Evolutionary conservation across 371 early-diverging fungal genomes (phyloP), one percentile per base, ranked within the genome.

Genomic region (Conidiobolus incongruus): DNA sequence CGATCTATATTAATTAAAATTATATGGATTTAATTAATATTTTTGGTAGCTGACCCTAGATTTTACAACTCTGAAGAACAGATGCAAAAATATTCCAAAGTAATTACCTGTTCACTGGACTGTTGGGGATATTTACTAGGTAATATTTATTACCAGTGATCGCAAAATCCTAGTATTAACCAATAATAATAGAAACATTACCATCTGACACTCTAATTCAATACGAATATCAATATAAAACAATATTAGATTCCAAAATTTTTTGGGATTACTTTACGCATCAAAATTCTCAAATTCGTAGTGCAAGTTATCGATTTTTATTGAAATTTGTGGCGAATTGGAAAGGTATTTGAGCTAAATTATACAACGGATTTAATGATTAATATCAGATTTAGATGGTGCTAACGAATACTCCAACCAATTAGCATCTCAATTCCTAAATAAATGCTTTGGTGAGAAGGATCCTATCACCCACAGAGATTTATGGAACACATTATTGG

Each of bases 1-100:
- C 17, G 8, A 13, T 20, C 23, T 21, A 19, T 6, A 22, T 29
- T 37, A 21, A 22, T 1, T 38, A 31, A 16, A 31, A 40, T 34
- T 35, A 24, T 32, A 13, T n/a, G 17, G 19, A 12, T 40, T n/a
- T n/a, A n/a, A n/a, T n/a, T n/a, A n/a, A n/a, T n/a, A n/a, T 6
- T 15, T 3, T 32, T 15, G 28, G 16, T 35, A 65, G 66, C 62
- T 42, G 77, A 75, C 52, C 63, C 68, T 20, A 50, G 75, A 11
- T 70, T 72, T 58, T 68, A 62, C 10, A 60, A 70, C 5, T 60
- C 62, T 41, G 75, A 73, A 43, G 77, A 77, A 20, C 70, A 69
- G 71, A 52, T 50, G 1, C 51, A 70, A 15, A 70, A 73, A 29
- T 75, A 68, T 45, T 64, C 63, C 0, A 61, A 74, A 39, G 66